Base-by-base conservation (phyloP, 2,329 filamentous ascomycete species). In the Aureobasidium musti region DNA sequence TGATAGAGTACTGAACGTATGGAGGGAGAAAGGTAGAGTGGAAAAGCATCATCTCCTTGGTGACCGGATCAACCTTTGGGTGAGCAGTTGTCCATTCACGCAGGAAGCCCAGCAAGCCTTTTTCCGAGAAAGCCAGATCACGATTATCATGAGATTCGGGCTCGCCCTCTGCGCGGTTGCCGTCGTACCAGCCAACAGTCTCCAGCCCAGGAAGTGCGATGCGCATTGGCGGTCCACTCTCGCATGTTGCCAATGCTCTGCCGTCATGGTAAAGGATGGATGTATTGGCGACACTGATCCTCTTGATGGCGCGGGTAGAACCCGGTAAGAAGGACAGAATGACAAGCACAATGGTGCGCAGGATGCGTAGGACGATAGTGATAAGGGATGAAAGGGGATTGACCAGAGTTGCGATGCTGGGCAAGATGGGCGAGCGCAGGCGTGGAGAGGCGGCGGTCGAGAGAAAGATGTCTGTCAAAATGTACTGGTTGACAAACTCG, bases 241-340 rank as follows among this genome's bases (percentile, higher is more conserved):
- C 88, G 69, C 88, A 91, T 0, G 87, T 88, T 3, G 89, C 89
- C 67, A 91, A 73, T 4, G 87, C 88, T 68, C 88, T 80, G 11
- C 88, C 87, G 72, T 91, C 87, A 70, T 91, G 89, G 70, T 85
- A 91, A 1, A 89, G 47, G 13, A 91, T 78, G 11, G 81, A 82
- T 4, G 88, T 91, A 69, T 91, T 91, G 3, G 87, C 87, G 17
- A 90, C 88, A 69, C 88, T 90, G 65, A 90, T 89, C 72, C 84
- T 87, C 72, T 85, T 89, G 72, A 91, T 85, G 7, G 79, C 78
- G 66, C 81, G 81, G 63, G 78, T 79, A 7, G 83, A 86, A 2
- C 85, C 86, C 0, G 84, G 83, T 0, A 88, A 74, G 65, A 84
- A 82, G 1, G 84, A 89, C 14, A 87, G 74, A 4, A 89, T 67